A percentile compares a stretch with the other conserved stretches of the same genome.
phyloP scores from a whole-genome alignment of 345 rosid species.

The Boechera divaricarpa region DNA sequence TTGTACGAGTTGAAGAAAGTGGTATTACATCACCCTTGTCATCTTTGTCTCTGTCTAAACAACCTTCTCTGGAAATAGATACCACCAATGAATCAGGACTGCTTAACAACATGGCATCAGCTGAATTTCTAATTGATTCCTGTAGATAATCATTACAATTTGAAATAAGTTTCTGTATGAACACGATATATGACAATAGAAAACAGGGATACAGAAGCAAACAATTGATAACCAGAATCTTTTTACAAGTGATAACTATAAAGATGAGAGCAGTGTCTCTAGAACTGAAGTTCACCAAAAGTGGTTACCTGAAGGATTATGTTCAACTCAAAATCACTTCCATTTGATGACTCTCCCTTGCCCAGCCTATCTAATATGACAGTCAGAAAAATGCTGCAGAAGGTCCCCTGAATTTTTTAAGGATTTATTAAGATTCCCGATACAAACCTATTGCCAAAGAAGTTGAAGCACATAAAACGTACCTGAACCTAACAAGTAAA shows the following conservation, averaged over 20 bases:
- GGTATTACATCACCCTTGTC: slow-evolving; percentile 55
- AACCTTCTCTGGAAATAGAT: slow-evolving; percentile 61
- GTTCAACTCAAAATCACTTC: slow-evolving; percentile 94
- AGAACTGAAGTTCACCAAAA: slow-evolving; percentile 25
- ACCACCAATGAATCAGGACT: slow-evolving; percentile 91
- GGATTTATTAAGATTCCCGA: slow-evolving; percentile 23
- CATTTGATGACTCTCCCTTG: slow-evolving; percentile 88
- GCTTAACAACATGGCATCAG: slow-evolving; percentile 81
- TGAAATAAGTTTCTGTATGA: not conserved
- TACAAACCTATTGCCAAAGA: slow-evolving; percentile 23
- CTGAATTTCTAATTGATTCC: slow-evolving; percentile 95
- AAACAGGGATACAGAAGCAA: slow-evolving; percentile 19
- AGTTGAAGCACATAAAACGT: slow-evolving; percentile 33
- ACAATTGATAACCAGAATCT: slow-evolving; percentile 4
- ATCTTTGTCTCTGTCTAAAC: slow-evolving; percentile 59
- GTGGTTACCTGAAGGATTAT: slow-evolving; percentile 77
- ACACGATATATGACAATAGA: slow-evolving; percentile 22
- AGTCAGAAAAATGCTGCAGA: slow-evolving; percentile 87
- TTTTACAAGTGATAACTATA: not conserved
- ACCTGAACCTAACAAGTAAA: slow-evolving; percentile 98
- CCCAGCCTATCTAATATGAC: slow-evolving; percentile 81
- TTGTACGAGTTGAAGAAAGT: slow-evolving; percentile 56
- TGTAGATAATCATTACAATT: slow-evolving; percentile 45
- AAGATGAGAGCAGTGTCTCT: slow-evolving; percentile 14
- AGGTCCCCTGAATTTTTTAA: slow-evolving; percentile 73